These are phyloP conservation scores for Vanderwaltozyma polyspora DNA, from an alignment of 805 yeast genomes.

Conservation along the genomic window DNA sequence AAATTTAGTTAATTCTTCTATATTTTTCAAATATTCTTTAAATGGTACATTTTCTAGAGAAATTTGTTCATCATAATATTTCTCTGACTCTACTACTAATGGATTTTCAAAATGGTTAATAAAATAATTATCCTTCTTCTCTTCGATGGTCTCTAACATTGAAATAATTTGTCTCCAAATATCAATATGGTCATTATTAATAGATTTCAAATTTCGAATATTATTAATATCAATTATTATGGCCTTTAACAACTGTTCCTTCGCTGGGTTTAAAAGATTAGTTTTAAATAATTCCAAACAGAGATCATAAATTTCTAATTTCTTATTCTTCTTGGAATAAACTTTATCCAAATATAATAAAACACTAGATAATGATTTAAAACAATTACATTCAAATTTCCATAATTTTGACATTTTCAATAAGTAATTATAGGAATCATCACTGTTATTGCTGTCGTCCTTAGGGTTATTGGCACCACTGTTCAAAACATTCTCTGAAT, in stretches of 20 bases:
- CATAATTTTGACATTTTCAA: constrained; percentile 34
- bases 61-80: constrained; percentile 42
- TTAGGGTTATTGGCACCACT: no score
- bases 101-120: constrained; percentile 54
- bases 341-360: constrained; percentile 81
- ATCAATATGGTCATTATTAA: constrained; percentile 33
- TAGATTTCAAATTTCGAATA: constrained; percentile 43
- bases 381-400: constrained; percentile 60
- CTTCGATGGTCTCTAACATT: constrained; percentile 63
- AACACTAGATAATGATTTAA: constrained; percentile 74
- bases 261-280: constrained; percentile 40
- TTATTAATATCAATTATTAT: constrained; percentile 25
- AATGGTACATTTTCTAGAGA: constrained; percentile 38
- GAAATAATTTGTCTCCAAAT: constrained; percentile 45
- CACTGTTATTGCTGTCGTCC: no score
- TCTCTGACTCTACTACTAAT: constrained; percentile 42
- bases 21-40: constrained; percentile 40
- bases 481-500: background rate
- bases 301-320: constrained; percentile 57
- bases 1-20: constrained; percentile 42
- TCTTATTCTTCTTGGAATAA: constrained; percentile 57
- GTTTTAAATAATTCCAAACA: constrained; percentile 62
- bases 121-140: constrained; percentile 48
- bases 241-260: constrained; percentile 39
- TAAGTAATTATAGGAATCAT: constrained; percentile 18